These are phyloP conservation scores for Mycena venus DNA, from an alignment of 768 basidiomycete genomes.

Conservation along the genomic window DNA sequence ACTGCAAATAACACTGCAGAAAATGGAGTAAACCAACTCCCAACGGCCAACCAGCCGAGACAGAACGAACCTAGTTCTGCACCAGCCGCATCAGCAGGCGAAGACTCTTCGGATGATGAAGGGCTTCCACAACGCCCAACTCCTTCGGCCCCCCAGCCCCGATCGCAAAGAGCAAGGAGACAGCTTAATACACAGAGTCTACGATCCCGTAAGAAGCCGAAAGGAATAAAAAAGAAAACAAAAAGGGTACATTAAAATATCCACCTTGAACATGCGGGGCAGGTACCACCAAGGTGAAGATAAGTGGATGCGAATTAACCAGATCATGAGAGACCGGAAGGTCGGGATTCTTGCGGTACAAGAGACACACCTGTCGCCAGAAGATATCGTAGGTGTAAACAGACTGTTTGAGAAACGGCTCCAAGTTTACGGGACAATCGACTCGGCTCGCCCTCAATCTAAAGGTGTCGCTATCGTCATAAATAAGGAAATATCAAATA, in stretches of 20 bases:
- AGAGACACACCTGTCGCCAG: conserved; percentile 8
- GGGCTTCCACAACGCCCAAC: neutral
- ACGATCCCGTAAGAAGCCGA: neutral
- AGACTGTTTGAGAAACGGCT: neutral
- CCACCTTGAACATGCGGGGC: conserved; percentile 6
- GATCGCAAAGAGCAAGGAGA: neutral
- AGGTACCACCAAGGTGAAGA: neutral
- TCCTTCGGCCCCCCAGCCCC: neutral
- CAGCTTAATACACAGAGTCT: neutral
- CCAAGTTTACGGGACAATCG: neutral
- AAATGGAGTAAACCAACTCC: too few species aligned
- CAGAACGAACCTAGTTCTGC: too few species aligned
- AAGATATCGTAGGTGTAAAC: neutral
- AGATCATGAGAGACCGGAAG: neutral
- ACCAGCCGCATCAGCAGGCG: too few species aligned
- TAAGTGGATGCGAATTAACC: conserved; percentile 10
- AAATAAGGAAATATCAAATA: neutral
- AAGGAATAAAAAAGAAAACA: neutral
- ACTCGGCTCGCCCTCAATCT: neutral
- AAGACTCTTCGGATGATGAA: too few species aligned
- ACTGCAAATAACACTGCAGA: too few species aligned
- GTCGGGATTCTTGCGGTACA: neutral
- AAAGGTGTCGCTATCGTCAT: conserved; percentile 5
- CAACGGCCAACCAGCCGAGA: too few species aligned
- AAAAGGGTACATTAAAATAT: conserved; percentile 1